Evolutionary conservation across 352 stramenopile species (phyloP), one percentile per base, ranked within the genome.

Genomic region (Pythium periplocum): DNA sequence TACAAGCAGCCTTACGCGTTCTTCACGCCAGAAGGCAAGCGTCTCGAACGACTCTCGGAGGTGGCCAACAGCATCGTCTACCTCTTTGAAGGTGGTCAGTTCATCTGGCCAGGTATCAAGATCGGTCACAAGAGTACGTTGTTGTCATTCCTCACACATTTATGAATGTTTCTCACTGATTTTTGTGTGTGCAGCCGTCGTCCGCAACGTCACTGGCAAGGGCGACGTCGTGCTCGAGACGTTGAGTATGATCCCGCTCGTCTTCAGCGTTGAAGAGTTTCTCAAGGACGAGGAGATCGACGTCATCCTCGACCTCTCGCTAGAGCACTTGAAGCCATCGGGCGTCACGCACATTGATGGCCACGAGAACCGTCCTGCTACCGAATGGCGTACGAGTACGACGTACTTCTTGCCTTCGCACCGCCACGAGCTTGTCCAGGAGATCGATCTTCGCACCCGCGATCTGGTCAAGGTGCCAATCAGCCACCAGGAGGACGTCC

Each of bases 251-350:
- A 71, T 61, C 2, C 75, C 78, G 33, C 71, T 91, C 2, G 76
- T 91, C 35, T 89, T 91, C 51, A 63, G 66, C 17, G 75, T 89
- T 3, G 76, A 89, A 10, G 77, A 92, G 35, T 90, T 90, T 39
- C 66, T 89, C 7, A 73, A 71, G 10, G 74, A 91, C 53, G 73
- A 88, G 34, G 78, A 92, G 51, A 88, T 92, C 44, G 81, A 87
- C 51, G 45, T 86, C 36, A 78, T 90, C 53, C 48, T 90, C 43
- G 72, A 88, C 2, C 57, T 89, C 48, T 87, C 81, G 33, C 68
- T 87, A 53, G 59, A 71, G 31, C 75, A 90, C 44, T 53, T 91
- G 33, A 61, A 66, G 26, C 75, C 80, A 9, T 91, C 80, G 6
- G 72, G 64, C 10, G 79, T 92, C 51, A 75, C 67, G 32, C 66